Evolutionary conservation across 1,284 basidiomycete genomes (phyloP), one percentile per base, ranked within the genome.

Genomic region (Pterula multifida): DNA sequence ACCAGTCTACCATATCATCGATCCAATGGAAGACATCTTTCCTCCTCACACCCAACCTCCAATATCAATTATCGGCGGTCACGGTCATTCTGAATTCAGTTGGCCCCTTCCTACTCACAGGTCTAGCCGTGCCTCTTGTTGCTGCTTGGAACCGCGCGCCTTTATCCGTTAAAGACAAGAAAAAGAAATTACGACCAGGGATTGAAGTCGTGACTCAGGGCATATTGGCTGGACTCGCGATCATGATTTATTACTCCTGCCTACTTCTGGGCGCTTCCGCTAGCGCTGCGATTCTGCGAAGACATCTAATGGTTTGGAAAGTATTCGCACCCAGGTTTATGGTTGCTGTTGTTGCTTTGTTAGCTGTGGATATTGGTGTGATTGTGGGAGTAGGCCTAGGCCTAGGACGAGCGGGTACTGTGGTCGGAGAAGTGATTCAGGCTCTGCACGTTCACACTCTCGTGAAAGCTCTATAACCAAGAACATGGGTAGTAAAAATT

Each of bases 251-350:
- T 62, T 85, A 86, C 61, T 65, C 75, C 2, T 59, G 71, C 2
- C 62, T 96, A 25, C 65, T 90, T 0, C 62, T 95, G 3, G 80
- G 85, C 2, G 79, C 80, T 6, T 82, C 90, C 2, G 64, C 80
- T 3, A 85, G 82, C 53, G 83, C 91, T 0, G 85, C 86, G 2
- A 77, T 81, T 60, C 70, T 98, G 50, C 67, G 92, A 51, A 65
- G 95, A 36, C 96, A 99, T 65, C 65, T 98, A 56, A 98, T 98
- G 94, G 92, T 98, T 32, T 99, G 95, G 92, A 98, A 98, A 67
- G 85, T 97, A 3, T 98, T 98, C 63, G 93, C 93, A 25, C 96
- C 96, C 48, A 71, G 94, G 53, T 95, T 94, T 62, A 94, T 97
- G 84, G 63, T 79, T 13, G 85, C 78, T 0, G 86, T 75, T 11